Conservation (phyloP, 257 asterid genomes). For the Penstemon eatonii region DNA sequence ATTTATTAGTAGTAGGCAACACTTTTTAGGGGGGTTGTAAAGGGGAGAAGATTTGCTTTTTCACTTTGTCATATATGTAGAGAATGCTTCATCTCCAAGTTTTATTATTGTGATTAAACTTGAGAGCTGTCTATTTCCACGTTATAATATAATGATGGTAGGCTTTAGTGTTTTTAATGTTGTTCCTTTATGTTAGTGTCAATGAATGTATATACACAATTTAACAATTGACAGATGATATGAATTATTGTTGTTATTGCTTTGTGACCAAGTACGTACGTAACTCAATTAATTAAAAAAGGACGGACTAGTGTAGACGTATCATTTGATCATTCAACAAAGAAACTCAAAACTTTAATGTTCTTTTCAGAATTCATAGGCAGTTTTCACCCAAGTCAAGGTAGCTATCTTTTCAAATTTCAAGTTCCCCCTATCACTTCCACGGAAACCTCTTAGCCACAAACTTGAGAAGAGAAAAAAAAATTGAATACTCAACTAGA, state of each 20-base stretch:
- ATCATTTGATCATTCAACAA: not conserved
- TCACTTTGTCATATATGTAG: slow-evolving; percentile 26
- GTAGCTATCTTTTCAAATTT: not conserved
- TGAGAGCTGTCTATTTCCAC: slow-evolving; percentile 28
- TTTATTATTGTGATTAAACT: slow-evolving; percentile 18
- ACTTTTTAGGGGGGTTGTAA: slow-evolving; percentile 30
- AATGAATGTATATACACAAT: slow-evolving; percentile 27
- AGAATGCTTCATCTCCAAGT: slow-evolving; percentile 43
- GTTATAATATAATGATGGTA: slow-evolving; percentile 14
- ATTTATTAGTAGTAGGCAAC: slow-evolving; percentile 1
- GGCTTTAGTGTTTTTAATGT: slow-evolving; percentile 22
- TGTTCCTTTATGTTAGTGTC: slow-evolving; percentile 26
- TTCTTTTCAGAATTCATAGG: not conserved
- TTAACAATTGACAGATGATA: slow-evolving; percentile 21
- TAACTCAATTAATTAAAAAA: not conserved
- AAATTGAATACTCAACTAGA: not conserved
- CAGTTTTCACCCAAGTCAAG: not conserved
- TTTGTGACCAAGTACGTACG: slow-evolving; percentile 15
- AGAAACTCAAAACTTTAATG: not conserved
- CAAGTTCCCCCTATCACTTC: not conserved
- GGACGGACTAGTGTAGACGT: not conserved
- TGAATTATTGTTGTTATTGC: slow-evolving; percentile 26
- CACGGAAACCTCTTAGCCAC: not conserved
- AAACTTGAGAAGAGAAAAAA: not conserved
- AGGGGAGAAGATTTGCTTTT: slow-evolving; percentile 28